A percentile compares a stretch with the other conserved stretches of the same genome.
These are phyloP conservation scores for Paramecium pentaurelia DNA, from an alignment of 73 alveolate species.

Conservation along the genomic window DNA sequence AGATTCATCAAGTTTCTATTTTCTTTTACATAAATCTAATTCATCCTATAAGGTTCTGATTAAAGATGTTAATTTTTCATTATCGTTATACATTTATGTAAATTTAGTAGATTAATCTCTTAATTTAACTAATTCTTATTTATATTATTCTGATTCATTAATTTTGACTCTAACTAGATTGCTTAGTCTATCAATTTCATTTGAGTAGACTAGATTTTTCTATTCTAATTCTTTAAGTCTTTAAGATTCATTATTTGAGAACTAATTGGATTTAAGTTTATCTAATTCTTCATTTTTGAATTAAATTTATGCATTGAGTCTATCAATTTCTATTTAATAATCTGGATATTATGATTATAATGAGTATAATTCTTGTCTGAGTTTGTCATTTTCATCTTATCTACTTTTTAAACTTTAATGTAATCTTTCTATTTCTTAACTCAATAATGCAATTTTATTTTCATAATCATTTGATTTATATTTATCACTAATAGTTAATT, in stretches of 20 bases:
- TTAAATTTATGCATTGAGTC: not conserved
- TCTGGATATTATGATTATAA: not conserved
- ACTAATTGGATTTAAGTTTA: not conserved
- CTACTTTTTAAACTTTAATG: conserved; percentile 24
- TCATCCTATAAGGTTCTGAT: not conserved
- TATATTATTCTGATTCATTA: not conserved
- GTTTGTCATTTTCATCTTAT: not conserved
- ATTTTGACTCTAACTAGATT: conserved; percentile 1
- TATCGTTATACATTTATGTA: not conserved
- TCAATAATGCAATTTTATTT: conserved; percentile 24
- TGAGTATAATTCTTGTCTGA: not conserved
- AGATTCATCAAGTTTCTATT: not conserved
- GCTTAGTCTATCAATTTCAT: conserved; percentile 34
- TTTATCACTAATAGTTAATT: not conserved
- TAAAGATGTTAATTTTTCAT: not conserved
- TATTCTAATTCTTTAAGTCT: conserved; percentile 22
- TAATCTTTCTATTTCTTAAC: conserved; percentile 41
- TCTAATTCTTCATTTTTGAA: conserved; percentile 17
- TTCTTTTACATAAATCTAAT: not conserved
- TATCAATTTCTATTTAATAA: conserved; percentile 17
- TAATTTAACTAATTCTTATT: not conserved
- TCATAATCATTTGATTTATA: conserved; percentile 21
- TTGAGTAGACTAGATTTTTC: not conserved
- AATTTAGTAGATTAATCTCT: not conserved
- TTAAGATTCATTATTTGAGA: not conserved